Conservation (phyloP, 2,329 filamentous ascomycete species). For the Calcarisporium arbuscula region DNA sequence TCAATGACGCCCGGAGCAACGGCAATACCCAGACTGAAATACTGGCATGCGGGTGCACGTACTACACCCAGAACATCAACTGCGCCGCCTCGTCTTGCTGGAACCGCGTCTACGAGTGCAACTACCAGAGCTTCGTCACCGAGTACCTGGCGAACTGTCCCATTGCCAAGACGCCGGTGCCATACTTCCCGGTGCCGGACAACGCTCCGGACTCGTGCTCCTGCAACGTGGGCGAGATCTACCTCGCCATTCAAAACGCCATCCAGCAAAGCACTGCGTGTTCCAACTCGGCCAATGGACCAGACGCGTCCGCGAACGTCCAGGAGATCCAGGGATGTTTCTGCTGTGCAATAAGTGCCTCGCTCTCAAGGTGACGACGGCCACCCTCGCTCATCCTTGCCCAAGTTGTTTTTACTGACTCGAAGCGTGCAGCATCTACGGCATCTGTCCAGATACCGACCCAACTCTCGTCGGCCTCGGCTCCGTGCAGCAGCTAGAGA, state of each 20-base stretch:
- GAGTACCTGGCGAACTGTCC: conserved; percentile 26
- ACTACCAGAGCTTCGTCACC: conserved; percentile 30
- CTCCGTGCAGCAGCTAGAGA: conserved; percentile 10
- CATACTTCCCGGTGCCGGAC: conserved; percentile 30
- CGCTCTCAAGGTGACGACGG: conserved; percentile 23
- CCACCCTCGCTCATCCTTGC: no score
- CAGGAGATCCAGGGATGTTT: conserved; percentile 21
- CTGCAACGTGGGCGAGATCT: conserved; percentile 27
- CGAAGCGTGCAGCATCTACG: conserved; percentile 15
- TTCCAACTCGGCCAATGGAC: conserved; percentile 15
- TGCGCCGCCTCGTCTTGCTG: conserved; percentile 31
- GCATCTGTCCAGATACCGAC: conserved; percentile 26
- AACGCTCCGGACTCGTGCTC: conserved; percentile 27
- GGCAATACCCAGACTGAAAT: conserved; percentile 11
- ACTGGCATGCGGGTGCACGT: conserved; percentile 16
- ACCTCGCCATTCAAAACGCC: conserved; percentile 11
- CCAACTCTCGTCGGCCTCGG: conserved; percentile 15
- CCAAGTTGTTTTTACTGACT: background rate
- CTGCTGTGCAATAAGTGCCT: conserved; percentile 28
- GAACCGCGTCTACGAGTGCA: conserved; percentile 32
- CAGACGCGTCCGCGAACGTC: conserved; percentile 12
- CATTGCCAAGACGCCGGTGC: conserved; percentile 22
- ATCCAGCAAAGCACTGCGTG: conserved; percentile 11
- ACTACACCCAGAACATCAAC: conserved; percentile 21
- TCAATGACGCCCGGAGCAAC: conserved; percentile 11